Evolutionary conservation across 2,329 filamentous ascomycete genomes (phyloP).

Genomic region (Aspergillus pseudonomiae): DNA sequence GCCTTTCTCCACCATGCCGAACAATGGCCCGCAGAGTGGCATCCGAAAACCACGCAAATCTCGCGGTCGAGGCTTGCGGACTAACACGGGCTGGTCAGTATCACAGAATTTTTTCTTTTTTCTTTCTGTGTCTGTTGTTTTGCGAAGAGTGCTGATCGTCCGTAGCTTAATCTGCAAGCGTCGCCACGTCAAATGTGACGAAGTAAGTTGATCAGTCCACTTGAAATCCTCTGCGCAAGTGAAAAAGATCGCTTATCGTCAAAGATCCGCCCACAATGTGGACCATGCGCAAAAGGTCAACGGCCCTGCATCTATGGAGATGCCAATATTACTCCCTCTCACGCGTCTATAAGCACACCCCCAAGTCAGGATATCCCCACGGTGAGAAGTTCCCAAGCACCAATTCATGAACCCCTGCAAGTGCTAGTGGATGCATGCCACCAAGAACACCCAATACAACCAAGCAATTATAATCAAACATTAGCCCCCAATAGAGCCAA

Average conservation of each 20-base stretch:
- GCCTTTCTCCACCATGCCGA: neutral
- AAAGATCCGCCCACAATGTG: constrained; percentile 29
- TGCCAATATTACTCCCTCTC: neutral
- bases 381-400: neutral
- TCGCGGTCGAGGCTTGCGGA: constrained; percentile 31
- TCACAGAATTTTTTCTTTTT: neutral
- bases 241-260: neutral
- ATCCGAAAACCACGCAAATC: constrained; percentile 26
- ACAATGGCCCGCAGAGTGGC: neutral
- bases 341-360: neutral
- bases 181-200: constrained; percentile 36
- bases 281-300: constrained; percentile 32
- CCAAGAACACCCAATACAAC: constrained; percentile 19
- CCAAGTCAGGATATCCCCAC: neutral
- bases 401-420: constrained; percentile 21
- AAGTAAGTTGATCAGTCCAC: constrained; percentile 17
- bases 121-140: neutral
- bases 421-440: constrained; percentile 26
- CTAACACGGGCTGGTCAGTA: constrained; percentile 33
- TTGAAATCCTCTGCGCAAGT: neutral
- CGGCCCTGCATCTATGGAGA: constrained; percentile 27
- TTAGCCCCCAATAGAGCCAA: constrained; percentile 7
- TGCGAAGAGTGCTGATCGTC: constrained; percentile 8
- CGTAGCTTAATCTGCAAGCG: constrained; percentile 31
- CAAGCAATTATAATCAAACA: constrained; percentile 5